Percentiles rank a stretch among this genome's conserved stretches.
Evolutionary conservation across 2,329 filamentous ascomycete species (phyloP).

Genomic region (Ceratocystis harringtonii): DNA sequence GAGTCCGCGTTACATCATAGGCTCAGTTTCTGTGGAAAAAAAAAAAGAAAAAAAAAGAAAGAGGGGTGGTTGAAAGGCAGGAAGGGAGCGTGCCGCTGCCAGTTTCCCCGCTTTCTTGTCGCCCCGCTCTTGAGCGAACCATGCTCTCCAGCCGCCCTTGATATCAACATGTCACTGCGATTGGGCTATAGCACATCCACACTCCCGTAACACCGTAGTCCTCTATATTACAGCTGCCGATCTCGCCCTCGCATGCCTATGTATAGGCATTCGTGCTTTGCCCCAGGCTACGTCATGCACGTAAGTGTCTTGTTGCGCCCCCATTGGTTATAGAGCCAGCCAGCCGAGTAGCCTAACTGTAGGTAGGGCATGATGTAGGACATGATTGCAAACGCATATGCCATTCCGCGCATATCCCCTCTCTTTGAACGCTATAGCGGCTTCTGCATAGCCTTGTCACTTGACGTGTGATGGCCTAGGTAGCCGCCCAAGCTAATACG

Average conservation of each 20-base stretch:
- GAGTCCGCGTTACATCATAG: neutral
- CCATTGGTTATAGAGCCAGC: too few species aligned
- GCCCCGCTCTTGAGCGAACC: neutral
- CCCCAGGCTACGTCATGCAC: too few species aligned
- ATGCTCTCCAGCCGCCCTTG: neutral
- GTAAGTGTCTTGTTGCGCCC: too few species aligned
- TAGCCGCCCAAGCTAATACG: neutral
- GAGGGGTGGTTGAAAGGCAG: neutral
- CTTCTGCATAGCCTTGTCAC: neutral
- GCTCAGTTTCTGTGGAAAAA: neutral
- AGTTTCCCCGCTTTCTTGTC: neutral
- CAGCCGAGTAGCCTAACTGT: too few species aligned
- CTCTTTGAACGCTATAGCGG: neutral
- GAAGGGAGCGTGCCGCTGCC: neutral
- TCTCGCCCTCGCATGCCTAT: too few species aligned
- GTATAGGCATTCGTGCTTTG: too few species aligned
- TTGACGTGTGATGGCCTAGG: neutral
- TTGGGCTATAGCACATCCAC: neutral
- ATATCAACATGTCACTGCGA: neutral
- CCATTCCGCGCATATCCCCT: neutral
- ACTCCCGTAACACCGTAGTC: neutral
- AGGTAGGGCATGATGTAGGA: too few species aligned
- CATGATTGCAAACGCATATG: neutral
- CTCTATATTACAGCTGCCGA: too few species aligned
- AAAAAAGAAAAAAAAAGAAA: neutral